phyloP scores from a whole-genome alignment of 371 early-diverging fungal species.

The Entomophthora muscae region DNA sequence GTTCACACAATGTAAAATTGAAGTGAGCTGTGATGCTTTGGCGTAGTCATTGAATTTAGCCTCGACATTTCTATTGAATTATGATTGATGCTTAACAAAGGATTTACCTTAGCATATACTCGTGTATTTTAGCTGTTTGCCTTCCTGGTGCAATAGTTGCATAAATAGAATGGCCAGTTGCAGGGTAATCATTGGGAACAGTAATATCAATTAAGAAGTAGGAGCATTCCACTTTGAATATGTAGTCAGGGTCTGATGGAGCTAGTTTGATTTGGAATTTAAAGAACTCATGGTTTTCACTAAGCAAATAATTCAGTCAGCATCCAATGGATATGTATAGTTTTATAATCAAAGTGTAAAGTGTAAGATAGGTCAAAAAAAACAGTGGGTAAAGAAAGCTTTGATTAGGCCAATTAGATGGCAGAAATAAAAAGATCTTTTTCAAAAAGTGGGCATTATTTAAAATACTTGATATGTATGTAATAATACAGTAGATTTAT shows the following conservation, averaged over 20 bases:
- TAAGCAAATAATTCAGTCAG: not conserved
- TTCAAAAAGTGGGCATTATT: too few relatives aligned
- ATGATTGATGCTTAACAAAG: not conserved
- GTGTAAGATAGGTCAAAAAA: too few relatives aligned
- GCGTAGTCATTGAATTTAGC: not conserved
- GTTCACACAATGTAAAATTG: not conserved
- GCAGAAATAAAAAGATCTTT: too few relatives aligned
- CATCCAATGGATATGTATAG: not conserved
- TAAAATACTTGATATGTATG: too few relatives aligned
- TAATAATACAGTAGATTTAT: too few relatives aligned
- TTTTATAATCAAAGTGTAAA: too few relatives aligned
- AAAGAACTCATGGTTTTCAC: not conserved
- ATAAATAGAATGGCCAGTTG: not conserved
- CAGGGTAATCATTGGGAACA: not conserved
- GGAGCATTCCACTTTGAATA: not conserved
- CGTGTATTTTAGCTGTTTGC: not conserved
- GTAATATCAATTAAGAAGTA: not conserved
- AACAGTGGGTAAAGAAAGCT: too few relatives aligned
- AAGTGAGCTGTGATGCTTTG: not conserved
- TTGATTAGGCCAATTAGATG: too few relatives aligned
- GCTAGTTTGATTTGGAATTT: not conserved
- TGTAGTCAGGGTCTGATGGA: not conserved
- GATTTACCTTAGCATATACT: not conserved
- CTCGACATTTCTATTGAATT: not conserved
- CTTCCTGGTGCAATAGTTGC: not conserved